These are phyloP conservation scores for Bryopsis sp. DNA, from an alignment of 139 green algal genomes.

Conservation along the genomic window DNA sequence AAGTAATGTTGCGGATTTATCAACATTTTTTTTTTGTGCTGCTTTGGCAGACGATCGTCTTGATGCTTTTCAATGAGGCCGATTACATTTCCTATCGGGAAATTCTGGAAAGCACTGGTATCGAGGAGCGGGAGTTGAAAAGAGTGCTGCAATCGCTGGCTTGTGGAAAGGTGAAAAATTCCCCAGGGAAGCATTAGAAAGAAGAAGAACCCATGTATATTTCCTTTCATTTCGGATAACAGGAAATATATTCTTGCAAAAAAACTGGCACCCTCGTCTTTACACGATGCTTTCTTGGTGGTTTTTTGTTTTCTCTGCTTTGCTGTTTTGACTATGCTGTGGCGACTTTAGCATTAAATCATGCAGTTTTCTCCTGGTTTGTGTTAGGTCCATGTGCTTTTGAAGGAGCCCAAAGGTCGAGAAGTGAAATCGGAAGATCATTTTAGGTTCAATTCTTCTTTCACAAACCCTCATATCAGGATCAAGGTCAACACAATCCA, in stretches of 20 bases:
- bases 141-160: slow-evolving; percentile 85
- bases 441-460: slow-evolving; percentile 83
- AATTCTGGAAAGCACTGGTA: slow-evolving; percentile 44
- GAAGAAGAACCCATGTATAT: too few species aligned
- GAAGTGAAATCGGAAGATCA: slow-evolving; percentile 75
- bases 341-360: too few species aligned
- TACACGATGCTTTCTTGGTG: too few species aligned
- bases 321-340: too few species aligned
- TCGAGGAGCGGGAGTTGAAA: slow-evolving; percentile 80
- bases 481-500: slow-evolving; percentile 97
- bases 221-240: too few species aligned
- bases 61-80: slow-evolving; percentile 90
- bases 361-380: too few species aligned
- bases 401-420: slow-evolving; percentile 77
- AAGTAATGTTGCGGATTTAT: too few species aligned
- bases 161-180: slow-evolving; percentile 80
- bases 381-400: slow-evolving; percentile 59
- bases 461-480: slow-evolving; percentile 63
- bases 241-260: too few species aligned
- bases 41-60: slow-evolving; percentile 66
- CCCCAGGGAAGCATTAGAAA: too few species aligned
- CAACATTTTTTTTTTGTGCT: background rate
- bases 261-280: too few species aligned
- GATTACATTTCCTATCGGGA: slow-evolving; percentile 61
- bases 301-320: too few species aligned